Conservation (phyloP, 169 alveolate genomes). For the Cryptosporidium bovis region DNA sequence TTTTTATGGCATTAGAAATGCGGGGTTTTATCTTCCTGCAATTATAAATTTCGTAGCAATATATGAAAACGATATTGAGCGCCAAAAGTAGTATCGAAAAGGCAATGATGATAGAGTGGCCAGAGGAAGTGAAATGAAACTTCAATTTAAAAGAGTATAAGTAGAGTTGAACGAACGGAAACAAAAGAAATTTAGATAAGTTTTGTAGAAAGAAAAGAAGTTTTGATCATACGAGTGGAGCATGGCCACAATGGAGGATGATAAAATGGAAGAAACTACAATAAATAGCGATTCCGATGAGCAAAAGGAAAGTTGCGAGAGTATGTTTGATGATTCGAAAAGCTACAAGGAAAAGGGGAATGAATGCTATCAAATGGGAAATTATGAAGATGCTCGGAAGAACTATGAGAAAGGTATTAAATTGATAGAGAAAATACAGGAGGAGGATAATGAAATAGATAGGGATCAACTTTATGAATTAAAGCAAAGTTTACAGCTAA, state of each 20-base stretch:
- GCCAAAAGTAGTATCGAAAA: too few relatives aligned
- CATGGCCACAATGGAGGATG: slow-evolving; percentile 25
- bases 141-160: too few relatives aligned
- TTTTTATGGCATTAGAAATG: too few relatives aligned
- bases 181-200: too few relatives aligned
- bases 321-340: slow-evolving; percentile 1
- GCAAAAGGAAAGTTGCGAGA: slow-evolving; percentile 20
- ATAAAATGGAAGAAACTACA: slow-evolving; percentile 45
- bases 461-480: slow-evolving; percentile 28
- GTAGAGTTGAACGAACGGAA: too few relatives aligned
- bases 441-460: slow-evolving; percentile 22
- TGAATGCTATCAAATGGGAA: slow-evolving; percentile 23
- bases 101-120: too few relatives aligned
- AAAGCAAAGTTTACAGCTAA: slow-evolving; percentile 74
- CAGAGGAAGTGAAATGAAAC: too few relatives aligned
- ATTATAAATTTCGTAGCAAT: too few relatives aligned
- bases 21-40: too few relatives aligned
- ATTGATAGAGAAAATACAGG: slow-evolving; percentile 21
- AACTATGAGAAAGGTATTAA: slow-evolving; percentile 58
- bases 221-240: too few relatives aligned
- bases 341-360: slow-evolving; percentile 37
- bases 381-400: slow-evolving; percentile 26
- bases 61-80: too few relatives aligned
- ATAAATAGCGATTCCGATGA: slow-evolving; percentile 59
- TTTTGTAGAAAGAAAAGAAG: too few relatives aligned